Base-by-base conservation (phyloP, 495 filamentous ascomycete species). In the Jackrogersella multiformis region DNA sequence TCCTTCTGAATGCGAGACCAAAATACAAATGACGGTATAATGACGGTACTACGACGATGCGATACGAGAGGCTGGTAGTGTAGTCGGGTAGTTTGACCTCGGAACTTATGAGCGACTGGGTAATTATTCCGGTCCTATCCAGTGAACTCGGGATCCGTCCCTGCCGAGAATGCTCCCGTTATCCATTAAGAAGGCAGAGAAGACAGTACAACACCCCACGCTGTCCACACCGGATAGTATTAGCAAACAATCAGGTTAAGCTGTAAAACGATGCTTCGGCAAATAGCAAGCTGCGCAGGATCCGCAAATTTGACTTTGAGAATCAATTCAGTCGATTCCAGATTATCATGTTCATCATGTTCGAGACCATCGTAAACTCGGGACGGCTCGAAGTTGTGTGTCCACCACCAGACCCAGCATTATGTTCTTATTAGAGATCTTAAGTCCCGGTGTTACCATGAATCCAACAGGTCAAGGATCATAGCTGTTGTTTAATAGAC, bases 381-480 rank as follows among this genome's bases (percentile, higher is more conserved):
- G 66, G 26, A 69, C 66, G 61, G 61, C 66, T 69, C 66, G 61
- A 65, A 42, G 42, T 69, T 52, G 51, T 46, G 56, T 42, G 56
- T 42, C 51, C 42, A n/a, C 66, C 59, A 55, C 54, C 58, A 23
- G 58, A 39, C 65, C 61, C 66, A 65, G 56, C 9, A 61, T 64
- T 30, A n/a, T 57, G 49, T 69, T 51, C 26, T 45, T 42, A 41
- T 55, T 55, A 34, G 54, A 64, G 66, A 69, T 60, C 41, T 59
- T 26, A 20, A 58, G 39, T 30, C 8, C 32, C 18, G 15, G 44
- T 69, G 24, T 38, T 64, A 57, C 56, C 60, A 38, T 56, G 38
- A 18, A 35, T 13, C 28, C 41, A 52, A 64, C 55, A 32, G 15
- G 23, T 32, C 56, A 41, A 41, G 61, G 66, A 64, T 64, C 42